A percentile compares a stretch with the other conserved stretches of the same genome.
Conservation (phyloP, 192 early-diverging fungal genomes). For the Mortierella antarctica region DNA sequence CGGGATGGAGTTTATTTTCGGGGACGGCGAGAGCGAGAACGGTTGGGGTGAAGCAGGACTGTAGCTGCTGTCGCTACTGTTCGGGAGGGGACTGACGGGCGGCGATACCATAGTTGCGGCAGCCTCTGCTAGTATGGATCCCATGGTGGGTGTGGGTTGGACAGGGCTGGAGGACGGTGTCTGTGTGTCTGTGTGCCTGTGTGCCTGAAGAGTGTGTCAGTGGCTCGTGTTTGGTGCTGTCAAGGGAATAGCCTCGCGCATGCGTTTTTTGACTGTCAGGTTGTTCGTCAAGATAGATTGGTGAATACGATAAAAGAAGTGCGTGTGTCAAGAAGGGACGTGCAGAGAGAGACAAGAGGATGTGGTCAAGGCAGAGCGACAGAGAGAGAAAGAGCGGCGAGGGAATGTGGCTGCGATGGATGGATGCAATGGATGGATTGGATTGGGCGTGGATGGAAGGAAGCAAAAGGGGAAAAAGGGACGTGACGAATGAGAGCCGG, state of each 20-base stretch:
- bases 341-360: not conserved
- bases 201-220: too few species aligned
- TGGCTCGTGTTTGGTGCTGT: too few species aligned
- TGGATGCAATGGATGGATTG: not conserved
- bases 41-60: not conserved
- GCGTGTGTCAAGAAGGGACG: not conserved
- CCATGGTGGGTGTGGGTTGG: not conserved
- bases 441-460: not conserved
- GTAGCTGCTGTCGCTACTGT: not conserved
- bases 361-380: not conserved
- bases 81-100: constrained; percentile 23
- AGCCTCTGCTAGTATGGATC: constrained; percentile 2
- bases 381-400: not conserved
- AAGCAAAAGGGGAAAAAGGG: not conserved
- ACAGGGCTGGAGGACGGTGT: not conserved
- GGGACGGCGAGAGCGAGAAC: not conserved
- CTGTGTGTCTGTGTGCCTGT: not conserved
- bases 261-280: not conserved
- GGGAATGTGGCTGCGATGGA: not conserved
- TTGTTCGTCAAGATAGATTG: not conserved
- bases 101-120: constrained; percentile 27
- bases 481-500: not conserved
- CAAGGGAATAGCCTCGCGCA: too few species aligned
- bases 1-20: not conserved
- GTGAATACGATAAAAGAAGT: not conserved